Base-by-base conservation (phyloP, 192 early-diverging fungal species). In the Dissophora ornata region DNA sequence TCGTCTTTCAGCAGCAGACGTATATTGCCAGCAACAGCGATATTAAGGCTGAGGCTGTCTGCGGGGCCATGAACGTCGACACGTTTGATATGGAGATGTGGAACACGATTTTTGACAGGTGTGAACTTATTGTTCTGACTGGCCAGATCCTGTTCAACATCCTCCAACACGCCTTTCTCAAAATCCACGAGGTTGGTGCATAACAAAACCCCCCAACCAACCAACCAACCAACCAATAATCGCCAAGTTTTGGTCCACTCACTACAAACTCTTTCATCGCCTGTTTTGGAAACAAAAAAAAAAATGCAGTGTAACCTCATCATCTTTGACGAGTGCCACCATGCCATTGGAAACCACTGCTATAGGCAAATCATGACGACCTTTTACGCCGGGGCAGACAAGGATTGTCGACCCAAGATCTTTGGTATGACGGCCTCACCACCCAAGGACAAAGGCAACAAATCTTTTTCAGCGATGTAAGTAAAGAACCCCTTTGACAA, bases 371-470 rank as follows among this genome's bases (percentile, higher is more conserved):
- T 97, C 25, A 95, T 98, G 91, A 84, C 85, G 19, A 84, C 90
- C 40, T 95, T 95, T 74, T 97, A 96, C 74, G 64, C 82, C 47
- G 71, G 75, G 25, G 84, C 82, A 28, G 73, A 79, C 0, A 67
- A 56, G 8, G 57, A 67, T 4, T 49, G 81, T 16, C 81, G 89
- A 18, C 96, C 95, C 16, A 90, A 89, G 33, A 87, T 98, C 10
- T 93, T 98, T 83, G 93, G 94, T 6, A 93, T 97, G 90, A 96
- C 95, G 0, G 95, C 95, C 11, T 97, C 96, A 21, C 95, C 95
- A 19, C 82, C 90, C 32, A 77, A 51, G 29, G 52, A 83, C 28
- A 63, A 48, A 1, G 69, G 79, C 3, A 21, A 34, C 24, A 21
- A 11, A 2, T 18, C 46, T 22, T 68, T 62, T 48, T 40, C 69